phyloP scores from a whole-genome alignment of 306 rosid species.

The Bauhinia variegata region DNA sequence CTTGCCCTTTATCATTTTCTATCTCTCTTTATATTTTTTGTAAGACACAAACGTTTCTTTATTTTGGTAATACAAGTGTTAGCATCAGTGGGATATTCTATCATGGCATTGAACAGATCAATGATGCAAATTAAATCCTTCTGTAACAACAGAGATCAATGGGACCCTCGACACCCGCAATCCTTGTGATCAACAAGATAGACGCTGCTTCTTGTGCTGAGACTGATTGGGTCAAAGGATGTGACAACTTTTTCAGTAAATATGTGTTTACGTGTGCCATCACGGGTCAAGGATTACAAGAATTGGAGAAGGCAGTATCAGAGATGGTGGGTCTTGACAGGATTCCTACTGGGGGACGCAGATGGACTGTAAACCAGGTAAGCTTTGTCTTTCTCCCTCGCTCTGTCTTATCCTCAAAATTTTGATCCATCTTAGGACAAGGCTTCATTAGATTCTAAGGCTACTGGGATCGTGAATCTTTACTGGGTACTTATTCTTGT shows the following conservation, averaged over 20 bases:
- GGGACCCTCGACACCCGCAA: slow-evolving; percentile 73
- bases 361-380: slow-evolving; percentile 96
- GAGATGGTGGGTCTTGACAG: slow-evolving; percentile 78
- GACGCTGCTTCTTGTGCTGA: slow-evolving; percentile 59
- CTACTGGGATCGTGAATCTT: slow-evolving; percentile 11
- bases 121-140: slow-evolving; percentile 29
- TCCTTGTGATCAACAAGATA: slow-evolving; percentile 89
- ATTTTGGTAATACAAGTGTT: too few species aligned
- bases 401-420: not conserved
- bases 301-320: slow-evolving; percentile 73
- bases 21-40: slow-evolving; percentile 25
- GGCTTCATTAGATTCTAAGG: not conserved
- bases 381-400: not conserved
- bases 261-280: slow-evolving; percentile 83
- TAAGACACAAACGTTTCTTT: too few species aligned
- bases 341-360: slow-evolving; percentile 70
- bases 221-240: slow-evolving; percentile 45
- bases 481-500: not conserved
- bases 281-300: slow-evolving; percentile 85
- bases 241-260: slow-evolving; percentile 52
- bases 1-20: slow-evolving; percentile 20
- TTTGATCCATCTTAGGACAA: slow-evolving; percentile 6
- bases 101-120: slow-evolving; percentile 15
- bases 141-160: slow-evolving; percentile 53
- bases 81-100: not conserved